Base-by-base conservation (phyloP, 208 protist genomes). In the Plasmodiophora brassicae region DNA sequence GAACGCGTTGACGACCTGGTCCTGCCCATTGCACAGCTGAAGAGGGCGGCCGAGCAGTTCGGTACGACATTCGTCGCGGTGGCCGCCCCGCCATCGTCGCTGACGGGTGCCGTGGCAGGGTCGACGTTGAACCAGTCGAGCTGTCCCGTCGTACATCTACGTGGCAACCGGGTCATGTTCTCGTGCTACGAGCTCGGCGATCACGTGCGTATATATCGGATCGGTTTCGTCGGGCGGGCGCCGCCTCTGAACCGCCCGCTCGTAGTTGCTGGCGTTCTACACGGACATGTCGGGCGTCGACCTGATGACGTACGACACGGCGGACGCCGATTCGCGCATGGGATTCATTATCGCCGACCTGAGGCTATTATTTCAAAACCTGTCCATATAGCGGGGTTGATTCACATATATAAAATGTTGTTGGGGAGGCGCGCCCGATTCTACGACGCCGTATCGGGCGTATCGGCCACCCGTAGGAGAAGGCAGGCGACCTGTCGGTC, bases 161-260 rank as follows among this genome's bases (percentile, higher is more conserved):
- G n/a, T 14, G 65, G 65, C 65, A 78, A 32, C 41, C 32, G 41
- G 32, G 65, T 78, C 65, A 78, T 78, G 65, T 78, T 78, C n/a
- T 78, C 65, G 41, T 78, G 65, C n/a, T 78, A 78, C n/a, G 65
- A 78, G 41, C n/a, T 78, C n/a, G 65, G 65, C 65, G 65, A 78
- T 78, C 20, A 78, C 41, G 65, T 78, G 5, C 32, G 65, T 78
- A 25, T 78, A 38, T 5, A 5, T 32, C 41, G 65, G 32, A 14
- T 78, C n/a, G 5, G 20, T 32, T 32, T 32, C 14, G 41, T 36
- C 10, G 5, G 32, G 5, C 65, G 10, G 41, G 41, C 65, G 14
- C 41, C 20, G n/a, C n/a, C n/a, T n/a, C n/a, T n/a, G n/a, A n/a
- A n/a, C n/a, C 5, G n/a, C n/a, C n/a, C 41, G 65, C 20, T 28